A percentile compares a stretch with the other conserved stretches of the same genome.
phyloP scores from a whole-genome alignment of 768 basidiomycete genomes.

The Kwoniella mangroviensis region DNA sequence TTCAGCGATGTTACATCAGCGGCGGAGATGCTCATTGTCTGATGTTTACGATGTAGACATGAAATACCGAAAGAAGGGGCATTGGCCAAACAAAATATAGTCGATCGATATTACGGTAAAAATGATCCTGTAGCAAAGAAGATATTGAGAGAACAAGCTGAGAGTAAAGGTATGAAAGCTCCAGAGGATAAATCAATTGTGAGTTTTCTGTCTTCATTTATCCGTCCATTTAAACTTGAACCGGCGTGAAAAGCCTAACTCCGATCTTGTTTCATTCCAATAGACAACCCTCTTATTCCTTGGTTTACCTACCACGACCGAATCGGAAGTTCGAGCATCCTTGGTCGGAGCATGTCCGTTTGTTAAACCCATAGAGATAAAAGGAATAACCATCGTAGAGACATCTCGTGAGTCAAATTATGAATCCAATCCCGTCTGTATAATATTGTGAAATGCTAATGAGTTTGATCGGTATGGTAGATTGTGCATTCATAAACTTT shows the following conservation, averaged over 20 bases:
- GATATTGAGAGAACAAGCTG: conserved; percentile 79
- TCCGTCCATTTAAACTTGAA: not conserved
- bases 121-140: conserved; percentile 94
- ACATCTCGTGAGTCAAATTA: conserved; percentile 50
- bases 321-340: conserved; percentile 49
- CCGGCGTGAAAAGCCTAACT: not conserved
- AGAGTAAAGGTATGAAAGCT: conserved; percentile 77
- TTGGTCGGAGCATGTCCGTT: conserved; percentile 50
- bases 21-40: not conserved
- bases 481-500: conserved; percentile 95
- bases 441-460: not conserved
- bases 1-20: not conserved
- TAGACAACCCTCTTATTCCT: conserved; percentile 57
- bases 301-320: conserved; percentile 47
- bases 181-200: conserved; percentile 88
- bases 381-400: conserved; percentile 49
- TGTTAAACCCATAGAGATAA: conserved; percentile 48
- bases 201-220: conserved; percentile 56
- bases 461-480: conserved; percentile 17
- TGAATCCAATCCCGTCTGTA: not conserved
- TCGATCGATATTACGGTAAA: conserved; percentile 88
- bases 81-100: conserved; percentile 86
- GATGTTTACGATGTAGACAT: conserved; percentile 64
- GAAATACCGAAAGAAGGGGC: conserved; percentile 84
- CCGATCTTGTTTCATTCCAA: not conserved